phyloP scores from a whole-genome alignment of 768 basidiomycete species.

The Mycena metata region DNA sequence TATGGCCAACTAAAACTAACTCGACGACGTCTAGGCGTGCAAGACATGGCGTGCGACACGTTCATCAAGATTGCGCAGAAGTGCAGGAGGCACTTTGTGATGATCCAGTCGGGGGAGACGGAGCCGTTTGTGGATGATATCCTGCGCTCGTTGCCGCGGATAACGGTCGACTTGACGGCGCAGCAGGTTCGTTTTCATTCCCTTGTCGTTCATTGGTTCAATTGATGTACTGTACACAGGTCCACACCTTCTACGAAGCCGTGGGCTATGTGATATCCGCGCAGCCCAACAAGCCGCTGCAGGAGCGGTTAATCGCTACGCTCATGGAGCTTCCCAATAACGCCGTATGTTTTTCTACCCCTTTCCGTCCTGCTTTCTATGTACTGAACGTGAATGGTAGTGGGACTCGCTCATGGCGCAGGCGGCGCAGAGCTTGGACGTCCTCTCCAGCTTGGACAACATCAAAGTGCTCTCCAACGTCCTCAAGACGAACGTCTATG shows the following conservation, averaged over 20 bases:
- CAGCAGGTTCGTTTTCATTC: constrained; percentile 71
- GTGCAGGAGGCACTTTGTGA: constrained; percentile 96
- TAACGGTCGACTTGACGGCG: constrained; percentile 93
- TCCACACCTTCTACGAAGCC: constrained; percentile 99
- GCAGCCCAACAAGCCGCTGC: constrained; percentile 96
- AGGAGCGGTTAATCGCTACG: constrained; percentile 94
- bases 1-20: constrained; percentile 3
- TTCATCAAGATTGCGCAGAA: constrained; percentile 99
- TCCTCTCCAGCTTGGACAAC: constrained; percentile 90
- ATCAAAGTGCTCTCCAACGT: constrained; percentile 98
- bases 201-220: neutral
- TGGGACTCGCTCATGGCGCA: constrained; percentile 99
- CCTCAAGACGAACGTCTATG: constrained; percentile 97
- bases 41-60: constrained; percentile 99
- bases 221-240: constrained; percentile 49
- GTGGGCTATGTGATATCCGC: constrained; percentile 99
- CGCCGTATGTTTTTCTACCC: constrained; percentile 67
- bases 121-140: constrained; percentile 99
- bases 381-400: constrained; percentile 53
- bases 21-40: constrained; percentile 74
- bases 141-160: constrained; percentile 88
- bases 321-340: constrained; percentile 98
- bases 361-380: neutral
- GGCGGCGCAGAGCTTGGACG: constrained; percentile 92
- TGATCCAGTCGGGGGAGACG: constrained; percentile 96